phyloP scores from a whole-genome alignment of 768 basidiomycete genomes.

The Trichaptum fuscoviolaceum region DNA sequence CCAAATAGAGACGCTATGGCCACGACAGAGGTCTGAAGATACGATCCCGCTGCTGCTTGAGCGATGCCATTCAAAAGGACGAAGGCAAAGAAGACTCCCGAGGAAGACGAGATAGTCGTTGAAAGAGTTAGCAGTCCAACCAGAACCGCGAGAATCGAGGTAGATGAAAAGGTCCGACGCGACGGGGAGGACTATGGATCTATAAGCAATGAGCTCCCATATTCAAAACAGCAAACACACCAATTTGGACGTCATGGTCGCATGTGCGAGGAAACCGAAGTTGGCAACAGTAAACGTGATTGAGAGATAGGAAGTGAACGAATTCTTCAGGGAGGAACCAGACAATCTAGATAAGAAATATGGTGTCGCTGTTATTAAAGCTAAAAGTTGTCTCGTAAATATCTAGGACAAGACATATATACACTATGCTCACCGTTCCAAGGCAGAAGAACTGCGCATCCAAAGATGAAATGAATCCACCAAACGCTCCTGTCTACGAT shows the following conservation, averaged over 20 bases:
- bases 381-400: slow-evolving; percentile 34
- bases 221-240: slow-evolving; percentile 32
- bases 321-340: slow-evolving; percentile 48
- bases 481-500: slow-evolving; percentile 38
- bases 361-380: slow-evolving; percentile 79
- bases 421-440: slow-evolving; percentile 72
- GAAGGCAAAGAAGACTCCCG: slow-evolving; percentile 59
- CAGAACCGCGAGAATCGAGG: slow-evolving; percentile 47
- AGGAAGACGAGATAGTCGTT: slow-evolving; percentile 50
- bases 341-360: slow-evolving; percentile 71
- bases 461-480: slow-evolving; percentile 69
- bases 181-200: slow-evolving; percentile 52
- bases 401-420: background rate
- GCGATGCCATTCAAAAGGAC: slow-evolving; percentile 53
- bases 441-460: slow-evolving; percentile 73
- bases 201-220: background rate
- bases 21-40: slow-evolving; percentile 71
- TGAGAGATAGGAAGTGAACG: slow-evolving; percentile 42
- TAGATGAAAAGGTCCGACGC: slow-evolving; percentile 46
- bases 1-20: slow-evolving; percentile 84
- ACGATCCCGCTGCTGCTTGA: slow-evolving; percentile 62
- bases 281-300: slow-evolving; percentile 53
- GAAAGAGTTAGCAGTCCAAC: slow-evolving; percentile 59
- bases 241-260: slow-evolving; percentile 62
- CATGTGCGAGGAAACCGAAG: slow-evolving; percentile 68